phyloP scores from a whole-genome alignment of 352 stramenopile genomes.

The Pythium monospermum region DNA sequence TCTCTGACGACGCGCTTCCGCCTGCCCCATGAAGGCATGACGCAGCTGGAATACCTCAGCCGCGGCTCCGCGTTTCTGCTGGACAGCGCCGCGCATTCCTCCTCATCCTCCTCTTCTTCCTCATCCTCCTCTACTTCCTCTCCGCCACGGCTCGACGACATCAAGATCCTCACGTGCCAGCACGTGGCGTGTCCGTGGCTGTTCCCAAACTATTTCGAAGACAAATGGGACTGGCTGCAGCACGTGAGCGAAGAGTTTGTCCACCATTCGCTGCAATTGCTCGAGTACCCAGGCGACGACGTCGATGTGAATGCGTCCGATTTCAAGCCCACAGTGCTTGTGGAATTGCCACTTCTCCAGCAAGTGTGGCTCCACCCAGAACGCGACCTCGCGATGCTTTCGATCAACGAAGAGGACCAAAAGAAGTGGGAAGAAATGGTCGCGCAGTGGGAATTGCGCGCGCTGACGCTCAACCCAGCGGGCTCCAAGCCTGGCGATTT shows the following conservation, averaged over 20 bases:
- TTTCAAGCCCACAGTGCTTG: constrained; percentile 32
- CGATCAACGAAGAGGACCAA: constrained; percentile 30
- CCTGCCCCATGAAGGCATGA: constrained; percentile 75
- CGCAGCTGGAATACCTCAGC: constrained; percentile 68
- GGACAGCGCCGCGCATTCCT: constrained; percentile 14
- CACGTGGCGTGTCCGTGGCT: constrained; percentile 80
- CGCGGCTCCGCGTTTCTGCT: constrained; percentile 67
- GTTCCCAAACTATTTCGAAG: constrained; percentile 67
- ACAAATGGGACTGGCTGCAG: constrained; percentile 83
- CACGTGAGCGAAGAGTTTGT: constrained; percentile 74
- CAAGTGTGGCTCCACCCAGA: constrained; percentile 50
- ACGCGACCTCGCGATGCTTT: constrained; percentile 58
- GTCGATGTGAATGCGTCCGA: background rate
- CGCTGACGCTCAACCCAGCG: constrained; percentile 27
- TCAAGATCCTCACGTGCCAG: constrained; percentile 63
- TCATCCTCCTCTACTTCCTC: background rate
- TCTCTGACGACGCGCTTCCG: constrained; percentile 78
- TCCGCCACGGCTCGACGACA: background rate
- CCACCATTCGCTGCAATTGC: constrained; percentile 60
- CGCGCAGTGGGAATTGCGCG: constrained; percentile 27
- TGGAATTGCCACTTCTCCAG: constrained; percentile 46
- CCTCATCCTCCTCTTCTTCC: too few species aligned
- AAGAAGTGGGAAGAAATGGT: constrained; percentile 21
- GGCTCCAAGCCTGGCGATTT: constrained; percentile 29
- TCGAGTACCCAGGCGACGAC: constrained; percentile 24